Conservation (phyloP, 2,329 filamentous ascomycete genomes). For the Curvularia sp. region DNA sequence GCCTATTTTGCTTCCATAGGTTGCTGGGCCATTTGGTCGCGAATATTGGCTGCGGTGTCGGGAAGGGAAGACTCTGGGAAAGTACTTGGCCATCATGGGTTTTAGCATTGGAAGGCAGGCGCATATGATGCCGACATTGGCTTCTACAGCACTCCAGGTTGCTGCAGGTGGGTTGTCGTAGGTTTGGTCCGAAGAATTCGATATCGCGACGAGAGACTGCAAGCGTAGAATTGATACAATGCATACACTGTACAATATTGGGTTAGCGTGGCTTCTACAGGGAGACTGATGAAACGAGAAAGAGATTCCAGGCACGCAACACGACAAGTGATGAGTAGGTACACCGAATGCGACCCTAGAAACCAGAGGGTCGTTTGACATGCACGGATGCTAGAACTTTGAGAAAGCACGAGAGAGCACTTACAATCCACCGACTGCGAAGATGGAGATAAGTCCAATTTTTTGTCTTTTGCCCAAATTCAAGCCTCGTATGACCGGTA, state of each 20-base stretch:
- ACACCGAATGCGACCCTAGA: not conserved
- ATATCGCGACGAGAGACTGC: slow-evolving; percentile 43
- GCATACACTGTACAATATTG: slow-evolving; percentile 36
- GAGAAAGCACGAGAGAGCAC: slow-evolving; percentile 23
- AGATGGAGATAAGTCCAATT: slow-evolving; percentile 47
- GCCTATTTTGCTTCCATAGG: slow-evolving; percentile 22
- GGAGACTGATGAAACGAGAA: not conserved
- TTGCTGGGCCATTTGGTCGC: slow-evolving; percentile 16
- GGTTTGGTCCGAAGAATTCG: slow-evolving; percentile 38
- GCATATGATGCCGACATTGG: slow-evolving; percentile 46
- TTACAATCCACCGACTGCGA: slow-evolving; percentile 53
- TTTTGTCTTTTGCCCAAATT: slow-evolving; percentile 49
- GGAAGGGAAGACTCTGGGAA: slow-evolving; percentile 35
- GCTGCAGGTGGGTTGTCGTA: slow-evolving; percentile 46
- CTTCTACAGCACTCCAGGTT: slow-evolving; percentile 42
- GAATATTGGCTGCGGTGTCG: slow-evolving; percentile 21
- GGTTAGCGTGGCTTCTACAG: slow-evolving; percentile 12
- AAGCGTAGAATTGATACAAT: slow-evolving; percentile 47
- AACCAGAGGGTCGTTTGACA: not conserved
- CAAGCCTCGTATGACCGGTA: slow-evolving; percentile 45
- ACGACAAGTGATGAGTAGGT: not conserved
- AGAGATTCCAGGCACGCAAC: not conserved
- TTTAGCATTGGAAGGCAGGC: slow-evolving; percentile 43
- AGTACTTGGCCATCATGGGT: slow-evolving; percentile 34
- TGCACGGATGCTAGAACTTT: not conserved